Evolutionary conservation across 208 protist genomes (phyloP).

Genomic region (Naegleria lovaniensis): DNA sequence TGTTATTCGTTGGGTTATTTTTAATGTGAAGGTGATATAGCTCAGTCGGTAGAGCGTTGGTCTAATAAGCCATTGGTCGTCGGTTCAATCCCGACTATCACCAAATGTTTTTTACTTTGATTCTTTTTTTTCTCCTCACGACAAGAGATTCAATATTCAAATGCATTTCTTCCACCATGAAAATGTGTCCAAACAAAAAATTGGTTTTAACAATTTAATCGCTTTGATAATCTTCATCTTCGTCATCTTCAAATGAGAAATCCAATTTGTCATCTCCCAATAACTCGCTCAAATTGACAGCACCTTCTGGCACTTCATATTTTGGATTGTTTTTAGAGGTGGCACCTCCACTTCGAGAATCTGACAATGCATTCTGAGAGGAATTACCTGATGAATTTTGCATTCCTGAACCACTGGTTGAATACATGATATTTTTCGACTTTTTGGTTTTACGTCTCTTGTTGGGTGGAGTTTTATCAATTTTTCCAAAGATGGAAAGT

Average conservation of each 20-base stretch:
- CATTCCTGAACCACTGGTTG: no score
- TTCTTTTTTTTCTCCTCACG: no score
- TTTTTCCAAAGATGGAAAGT: not conserved
- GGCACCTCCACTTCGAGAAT: not conserved
- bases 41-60: constrained; percentile 36
- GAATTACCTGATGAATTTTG: not conserved
- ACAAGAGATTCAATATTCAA: no score
- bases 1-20: no score
- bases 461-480: not conserved
- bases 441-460: not conserved
- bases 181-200: no score
- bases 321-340: not conserved
- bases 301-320: not conserved
- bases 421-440: not conserved
- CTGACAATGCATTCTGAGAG: not conserved
- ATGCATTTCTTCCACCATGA: no score
- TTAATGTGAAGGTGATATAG: not conserved
- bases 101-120: no score
- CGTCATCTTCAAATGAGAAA: not conserved
- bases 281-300: not conserved
- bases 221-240: not conserved
- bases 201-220: no score
- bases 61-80: constrained; percentile 33
- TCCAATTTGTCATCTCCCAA: not conserved
- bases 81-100: no score